phyloP scores from a whole-genome alignment of 305 asterid genomes.

The Fraxinus floribunda region DNA sequence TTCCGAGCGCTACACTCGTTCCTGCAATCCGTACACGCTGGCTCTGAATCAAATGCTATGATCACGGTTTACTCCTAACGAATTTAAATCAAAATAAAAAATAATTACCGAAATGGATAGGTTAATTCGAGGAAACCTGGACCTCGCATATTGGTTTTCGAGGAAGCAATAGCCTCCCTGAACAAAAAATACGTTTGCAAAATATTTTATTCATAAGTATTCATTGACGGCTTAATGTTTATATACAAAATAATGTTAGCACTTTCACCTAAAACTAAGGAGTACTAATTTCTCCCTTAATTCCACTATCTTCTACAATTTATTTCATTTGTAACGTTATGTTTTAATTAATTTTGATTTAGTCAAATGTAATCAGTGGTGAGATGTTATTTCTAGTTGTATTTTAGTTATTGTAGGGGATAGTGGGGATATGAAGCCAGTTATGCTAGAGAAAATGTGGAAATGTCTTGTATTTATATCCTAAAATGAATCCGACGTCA shows the following conservation, averaged over 20 bases:
- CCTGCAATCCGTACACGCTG: background rate
- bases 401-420: background rate
- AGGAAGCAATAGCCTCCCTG: background rate
- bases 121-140: background rate
- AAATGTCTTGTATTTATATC: background rate
- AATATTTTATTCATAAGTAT: background rate
- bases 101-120: background rate
- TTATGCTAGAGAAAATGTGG: background rate
- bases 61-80: background rate
- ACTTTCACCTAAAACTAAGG: background rate
- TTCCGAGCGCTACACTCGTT: background rate
- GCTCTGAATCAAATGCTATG: background rate
- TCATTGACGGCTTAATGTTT: background rate
- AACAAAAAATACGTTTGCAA: no score
- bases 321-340: background rate
- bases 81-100: no score
- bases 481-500: background rate
- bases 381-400: background rate
- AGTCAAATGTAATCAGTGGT: background rate
- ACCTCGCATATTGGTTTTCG: background rate
- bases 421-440: background rate
- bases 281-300: background rate
- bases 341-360: background rate
- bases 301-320: background rate
- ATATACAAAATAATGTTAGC: background rate